Conservation (phyloP, 1,284 basidiomycete genomes). For the Cerioporus squamosus region DNA sequence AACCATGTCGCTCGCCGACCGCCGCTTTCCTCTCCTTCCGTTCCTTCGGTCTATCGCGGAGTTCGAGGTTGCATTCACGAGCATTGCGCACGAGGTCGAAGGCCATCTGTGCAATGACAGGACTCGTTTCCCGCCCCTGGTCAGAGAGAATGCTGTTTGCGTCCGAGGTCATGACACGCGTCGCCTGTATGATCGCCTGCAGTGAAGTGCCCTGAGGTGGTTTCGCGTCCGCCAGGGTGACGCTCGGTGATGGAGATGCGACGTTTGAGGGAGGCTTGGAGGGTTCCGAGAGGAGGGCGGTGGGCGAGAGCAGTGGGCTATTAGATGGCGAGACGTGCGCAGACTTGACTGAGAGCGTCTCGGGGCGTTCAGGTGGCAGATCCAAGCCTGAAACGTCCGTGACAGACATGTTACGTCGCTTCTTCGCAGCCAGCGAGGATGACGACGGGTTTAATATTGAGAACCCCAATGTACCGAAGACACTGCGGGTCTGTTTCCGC, state of each 20-base stretch:
- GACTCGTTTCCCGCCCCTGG: slow-evolving; percentile 63
- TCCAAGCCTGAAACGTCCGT: slow-evolving; percentile 27
- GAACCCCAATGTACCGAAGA: slow-evolving; percentile 73
- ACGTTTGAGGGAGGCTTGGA: slow-evolving; percentile 17
- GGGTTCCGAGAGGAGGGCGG: slow-evolving; percentile 21
- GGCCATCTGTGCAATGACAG: slow-evolving; percentile 68
- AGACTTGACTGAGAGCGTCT: slow-evolving; percentile 13
- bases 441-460: slow-evolving; percentile 60
- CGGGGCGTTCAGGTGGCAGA: slow-evolving; percentile 7
- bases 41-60: slow-evolving; percentile 56
- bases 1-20: slow-evolving; percentile 13
- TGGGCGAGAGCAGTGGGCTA: slow-evolving; percentile 25
- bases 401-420: slow-evolving; percentile 35
- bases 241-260: slow-evolving; percentile 23
- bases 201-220: slow-evolving; percentile 62
- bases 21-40: slow-evolving; percentile 41
- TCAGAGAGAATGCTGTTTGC: slow-evolving; percentile 76
- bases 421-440: slow-evolving; percentile 29
- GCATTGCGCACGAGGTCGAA: slow-evolving; percentile 75
- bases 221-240: slow-evolving; percentile 33
- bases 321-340: slow-evolving; percentile 28
- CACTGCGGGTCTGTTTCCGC: slow-evolving; percentile 57
- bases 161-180: slow-evolving; percentile 87
- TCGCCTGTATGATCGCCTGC: slow-evolving; percentile 82
- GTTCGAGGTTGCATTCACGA: slow-evolving; percentile 66